These are phyloP conservation scores for Fragilariopsis cylindrus DNA, from an alignment of 108 stramenopile genomes.

Conservation along the genomic window DNA sequence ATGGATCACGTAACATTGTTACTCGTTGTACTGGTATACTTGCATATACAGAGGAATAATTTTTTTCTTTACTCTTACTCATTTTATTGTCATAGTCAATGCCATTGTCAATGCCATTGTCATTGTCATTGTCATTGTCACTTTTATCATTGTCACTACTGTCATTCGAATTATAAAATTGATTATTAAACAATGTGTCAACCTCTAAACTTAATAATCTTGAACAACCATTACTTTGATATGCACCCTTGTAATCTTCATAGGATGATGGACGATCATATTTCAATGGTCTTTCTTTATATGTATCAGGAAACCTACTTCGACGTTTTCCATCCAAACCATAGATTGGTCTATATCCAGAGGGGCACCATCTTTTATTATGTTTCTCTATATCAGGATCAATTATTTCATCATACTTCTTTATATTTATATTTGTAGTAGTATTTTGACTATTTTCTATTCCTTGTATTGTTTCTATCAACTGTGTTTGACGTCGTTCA, in stretches of 20 bases:
- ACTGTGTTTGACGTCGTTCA: background rate
- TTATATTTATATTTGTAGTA: background rate
- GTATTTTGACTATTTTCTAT: background rate
- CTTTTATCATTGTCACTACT: background rate
- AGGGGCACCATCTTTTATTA: background rate
- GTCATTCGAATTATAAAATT: background rate
- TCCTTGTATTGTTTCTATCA: background rate
- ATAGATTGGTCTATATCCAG: background rate
- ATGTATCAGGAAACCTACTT: background rate
- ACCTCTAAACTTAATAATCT: background rate
- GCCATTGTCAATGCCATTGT: background rate
- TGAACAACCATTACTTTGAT: background rate
- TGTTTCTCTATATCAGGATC: background rate
- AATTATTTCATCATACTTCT: background rate
- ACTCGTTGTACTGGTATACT: constrained; percentile 39
- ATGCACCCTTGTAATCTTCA: background rate
- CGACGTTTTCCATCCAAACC: no score
- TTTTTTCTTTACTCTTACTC: background rate
- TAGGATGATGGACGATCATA: background rate
- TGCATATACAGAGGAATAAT: constrained; percentile 42
- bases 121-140: no score
- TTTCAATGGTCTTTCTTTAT: background rate
- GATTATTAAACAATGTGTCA: background rate
- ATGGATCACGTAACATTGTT: constrained; percentile 51
- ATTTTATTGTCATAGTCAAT: background rate